Conservation (phyloP, 768 basidiomycete species). For the Leccinum boreale region DNA sequence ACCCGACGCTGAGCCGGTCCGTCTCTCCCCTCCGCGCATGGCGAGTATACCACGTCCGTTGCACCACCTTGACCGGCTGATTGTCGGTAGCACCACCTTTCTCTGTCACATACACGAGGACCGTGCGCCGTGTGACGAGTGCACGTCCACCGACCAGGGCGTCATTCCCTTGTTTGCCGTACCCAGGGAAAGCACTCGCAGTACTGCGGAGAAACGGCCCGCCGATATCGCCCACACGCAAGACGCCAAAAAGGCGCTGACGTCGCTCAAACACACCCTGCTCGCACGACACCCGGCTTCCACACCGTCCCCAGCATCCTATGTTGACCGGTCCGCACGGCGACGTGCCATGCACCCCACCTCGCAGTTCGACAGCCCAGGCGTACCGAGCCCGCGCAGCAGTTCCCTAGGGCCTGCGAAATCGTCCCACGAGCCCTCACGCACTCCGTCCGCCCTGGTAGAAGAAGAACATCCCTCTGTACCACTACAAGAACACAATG, state of each 20-base stretch:
- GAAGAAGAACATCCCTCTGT: constrained; percentile 23
- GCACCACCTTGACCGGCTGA: constrained; percentile 61
- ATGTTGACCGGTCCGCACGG: constrained; percentile 70
- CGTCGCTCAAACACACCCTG: constrained; percentile 60
- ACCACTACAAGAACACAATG: constrained; percentile 54
- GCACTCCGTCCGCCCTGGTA: constrained; percentile 17
- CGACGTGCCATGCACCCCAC: constrained; percentile 58
- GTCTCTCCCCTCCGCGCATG: constrained; percentile 61
- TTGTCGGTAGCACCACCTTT: constrained; percentile 70
- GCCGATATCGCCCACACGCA: constrained; percentile 11
- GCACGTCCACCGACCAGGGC: constrained; percentile 47
- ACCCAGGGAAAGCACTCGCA: constrained; percentile 12
- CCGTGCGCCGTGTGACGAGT: constrained; percentile 58
- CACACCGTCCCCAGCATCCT: constrained; percentile 27
- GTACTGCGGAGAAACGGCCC: constrained; percentile 21
- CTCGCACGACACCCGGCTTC: constrained; percentile 40
- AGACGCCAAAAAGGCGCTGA: constrained; percentile 63
- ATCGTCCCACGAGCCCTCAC: constrained; percentile 15
- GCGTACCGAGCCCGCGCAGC: constrained; percentile 33
- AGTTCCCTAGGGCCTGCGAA: constrained; percentile 16
- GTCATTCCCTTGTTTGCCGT: constrained; percentile 56
- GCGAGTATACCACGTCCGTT: constrained; percentile 68
- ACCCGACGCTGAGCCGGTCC: constrained; percentile 32
- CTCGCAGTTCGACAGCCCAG: constrained; percentile 52
- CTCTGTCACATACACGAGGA: constrained; percentile 65